phyloP scores from a whole-genome alignment of 192 early-diverging fungal genomes.

The Chytriomyces hyalinus region DNA sequence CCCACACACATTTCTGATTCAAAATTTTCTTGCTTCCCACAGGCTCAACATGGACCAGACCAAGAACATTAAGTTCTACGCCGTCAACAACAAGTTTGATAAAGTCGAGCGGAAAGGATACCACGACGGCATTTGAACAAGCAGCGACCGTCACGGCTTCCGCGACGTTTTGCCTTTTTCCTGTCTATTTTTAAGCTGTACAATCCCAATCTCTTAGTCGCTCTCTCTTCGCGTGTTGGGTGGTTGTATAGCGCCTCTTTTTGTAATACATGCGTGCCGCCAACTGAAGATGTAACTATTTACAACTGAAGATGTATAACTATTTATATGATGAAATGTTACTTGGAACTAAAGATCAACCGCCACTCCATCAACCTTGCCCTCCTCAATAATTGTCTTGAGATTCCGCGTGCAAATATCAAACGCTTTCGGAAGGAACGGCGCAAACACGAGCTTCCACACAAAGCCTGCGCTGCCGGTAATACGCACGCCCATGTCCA shows the following conservation, averaged over 20 bases:
- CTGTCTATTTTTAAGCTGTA: too few relatives aligned
- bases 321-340: too few relatives aligned
- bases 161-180: too few relatives aligned
- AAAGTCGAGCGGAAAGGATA: conserved; percentile 19
- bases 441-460: conserved; percentile 11
- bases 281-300: too few relatives aligned
- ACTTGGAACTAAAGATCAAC: too few relatives aligned
- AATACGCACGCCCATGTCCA: conserved; percentile 30
- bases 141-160: neutral
- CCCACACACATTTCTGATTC: neutral
- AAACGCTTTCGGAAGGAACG: conserved; percentile 21
- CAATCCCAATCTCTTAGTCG: too few relatives aligned
- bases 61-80: conserved; percentile 32
- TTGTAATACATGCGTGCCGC: too few relatives aligned
- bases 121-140: neutral
- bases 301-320: too few relatives aligned
- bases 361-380: conserved; percentile 18
- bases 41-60: conserved; percentile 26
- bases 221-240: too few relatives aligned
- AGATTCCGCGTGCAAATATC: conserved; percentile 26
- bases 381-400: conserved; percentile 32
- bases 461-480: conserved; percentile 9
- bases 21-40: neutral
- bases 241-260: too few relatives aligned
- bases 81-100: conserved; percentile 35